These are phyloP conservation scores for Lumnitzera racemosa DNA, from an alignment of 345 rosid species.

Conservation along the genomic window DNA sequence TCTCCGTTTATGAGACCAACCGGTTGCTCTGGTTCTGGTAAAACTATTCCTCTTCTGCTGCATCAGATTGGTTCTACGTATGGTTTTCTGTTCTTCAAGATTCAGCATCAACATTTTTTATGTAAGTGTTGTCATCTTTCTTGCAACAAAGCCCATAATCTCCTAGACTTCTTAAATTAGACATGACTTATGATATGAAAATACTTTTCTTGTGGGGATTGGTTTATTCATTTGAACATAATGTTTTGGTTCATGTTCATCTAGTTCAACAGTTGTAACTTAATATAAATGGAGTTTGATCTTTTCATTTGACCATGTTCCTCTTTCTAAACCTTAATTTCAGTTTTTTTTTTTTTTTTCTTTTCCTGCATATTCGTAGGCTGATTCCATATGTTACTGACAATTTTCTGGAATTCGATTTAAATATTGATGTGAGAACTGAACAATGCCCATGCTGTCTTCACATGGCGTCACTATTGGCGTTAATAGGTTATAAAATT, in stretches of 20 bases:
- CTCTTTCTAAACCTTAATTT: neutral
- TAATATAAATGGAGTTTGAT: slow-evolving; percentile 13
- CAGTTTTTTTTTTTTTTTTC: no score
- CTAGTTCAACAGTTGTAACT: slow-evolving; percentile 9
- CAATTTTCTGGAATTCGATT: no score
- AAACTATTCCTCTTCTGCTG: no score
- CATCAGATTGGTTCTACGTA: no score
- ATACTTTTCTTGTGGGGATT: slow-evolving; percentile 17
- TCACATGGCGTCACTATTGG: no score
- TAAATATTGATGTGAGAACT: no score
- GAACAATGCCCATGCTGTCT: no score
- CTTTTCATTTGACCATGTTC: neutral
- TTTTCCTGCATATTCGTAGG: no score
- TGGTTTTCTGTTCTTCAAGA: neutral
- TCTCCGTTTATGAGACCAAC: no score
- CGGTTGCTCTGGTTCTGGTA: no score
- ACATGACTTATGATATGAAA: slow-evolving; percentile 6
- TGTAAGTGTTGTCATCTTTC: neutral
- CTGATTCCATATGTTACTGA: no score
- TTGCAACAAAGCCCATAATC: neutral
- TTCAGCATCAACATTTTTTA: neutral
- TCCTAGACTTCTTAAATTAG: slow-evolving; percentile 6
- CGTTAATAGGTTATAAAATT: no score
- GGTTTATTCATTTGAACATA: slow-evolving; percentile 33
- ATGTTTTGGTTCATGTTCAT: neutral